These are phyloP conservation scores for Aspergillus baeticus DNA, from an alignment of 495 filamentous ascomycete species.

Conservation along the genomic window DNA sequence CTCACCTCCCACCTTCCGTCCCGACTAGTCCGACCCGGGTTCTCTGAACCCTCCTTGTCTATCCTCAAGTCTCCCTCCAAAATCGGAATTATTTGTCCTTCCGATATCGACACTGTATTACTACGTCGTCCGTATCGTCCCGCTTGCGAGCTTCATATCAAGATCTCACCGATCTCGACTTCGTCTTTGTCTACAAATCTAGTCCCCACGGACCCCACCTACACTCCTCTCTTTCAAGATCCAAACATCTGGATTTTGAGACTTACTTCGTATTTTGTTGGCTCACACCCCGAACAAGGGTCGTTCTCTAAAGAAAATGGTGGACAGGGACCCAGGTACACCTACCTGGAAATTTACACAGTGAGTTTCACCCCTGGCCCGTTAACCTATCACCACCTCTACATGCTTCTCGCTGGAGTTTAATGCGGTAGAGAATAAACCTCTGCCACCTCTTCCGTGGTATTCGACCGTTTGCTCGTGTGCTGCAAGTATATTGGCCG, in stretches of 20 bases:
- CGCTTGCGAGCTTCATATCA: slow-evolving; percentile 1
- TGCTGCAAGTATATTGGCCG: neutral
- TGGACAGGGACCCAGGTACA: slow-evolving; percentile 88
- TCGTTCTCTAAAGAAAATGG: slow-evolving; percentile 69
- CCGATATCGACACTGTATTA: slow-evolving; percentile 3
- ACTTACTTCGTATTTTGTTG: slow-evolving; percentile 7
- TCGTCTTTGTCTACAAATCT: slow-evolving; percentile 10
- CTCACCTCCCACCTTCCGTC: slow-evolving; percentile 14
- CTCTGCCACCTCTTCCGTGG: neutral
- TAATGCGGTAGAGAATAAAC: neutral
- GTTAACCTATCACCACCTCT: too few relatives aligned
- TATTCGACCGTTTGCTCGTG: neutral
- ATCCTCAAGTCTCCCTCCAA: slow-evolving; percentile 9
- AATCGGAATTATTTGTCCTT: slow-evolving; percentile 13
- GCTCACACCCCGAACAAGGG: slow-evolving; percentile 24
- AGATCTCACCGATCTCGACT: slow-evolving; percentile 8
- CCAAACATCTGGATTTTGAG: slow-evolving; percentile 10
- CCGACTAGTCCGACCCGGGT: slow-evolving; percentile 3
- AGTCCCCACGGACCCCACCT: slow-evolving; percentile 18
- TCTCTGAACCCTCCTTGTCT: slow-evolving; percentile 15
- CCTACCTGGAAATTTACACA: slow-evolving; percentile 99
- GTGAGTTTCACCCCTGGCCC: slow-evolving; percentile 59
- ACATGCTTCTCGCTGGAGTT: too few relatives aligned
- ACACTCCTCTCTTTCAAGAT: slow-evolving; percentile 7
- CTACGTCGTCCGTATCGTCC: slow-evolving; percentile 1